Base-by-base conservation (phyloP, 495 filamentous ascomycete species). In the Filosporella fistucella region DNA sequence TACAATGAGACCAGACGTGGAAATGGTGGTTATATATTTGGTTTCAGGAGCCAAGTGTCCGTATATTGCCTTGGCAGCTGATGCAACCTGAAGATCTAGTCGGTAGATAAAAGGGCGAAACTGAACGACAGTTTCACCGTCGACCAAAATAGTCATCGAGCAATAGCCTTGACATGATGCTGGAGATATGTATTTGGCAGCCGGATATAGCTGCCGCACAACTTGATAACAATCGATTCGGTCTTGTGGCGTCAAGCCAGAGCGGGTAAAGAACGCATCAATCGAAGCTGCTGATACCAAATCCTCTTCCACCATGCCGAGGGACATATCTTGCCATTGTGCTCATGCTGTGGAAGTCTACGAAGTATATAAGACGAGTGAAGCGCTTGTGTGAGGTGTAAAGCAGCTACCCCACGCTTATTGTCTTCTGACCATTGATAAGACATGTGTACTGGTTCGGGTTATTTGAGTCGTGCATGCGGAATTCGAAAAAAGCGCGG, bases 141-240 rank as follows among this genome's bases (percentile, higher is more conserved):
- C 62, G 12, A 73, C 59, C 24, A 61, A 61, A 6, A 79, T 32
- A 0, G 76, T 77, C 50, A 68, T 68, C 17, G 75, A 78, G 49
- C 77, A 81, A 54, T 70, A 73, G 29, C 76, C 77, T 45, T 79
- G 77, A 14, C 52, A 57, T 6, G 58, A 49, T 9, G 63, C 54
- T 7, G 63, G 58, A 4, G 43, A 33, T 13, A 68, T 56, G 17
- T 35, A 22, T 40, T 43, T 14, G 12, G 29, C 24, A 1, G 32
- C 5, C 10, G 54, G 57, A 42, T 55, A 54, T 2, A 51, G 26
- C 9, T 35, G 1, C 20, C 20, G 9, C 10, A 57, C 16, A 29
- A 60, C 38, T 4, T 24, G 18, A 25, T 52, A 42, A 30, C 54
- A 60, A 9, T 55, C 37, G 11, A 42, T 5, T 42, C 24, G 42